Evolutionary conservation across 176 grass and related monocot species (phyloP), one percentile per base, ranked within the genome.

Genomic region (Lolium multiflorum): DNA sequence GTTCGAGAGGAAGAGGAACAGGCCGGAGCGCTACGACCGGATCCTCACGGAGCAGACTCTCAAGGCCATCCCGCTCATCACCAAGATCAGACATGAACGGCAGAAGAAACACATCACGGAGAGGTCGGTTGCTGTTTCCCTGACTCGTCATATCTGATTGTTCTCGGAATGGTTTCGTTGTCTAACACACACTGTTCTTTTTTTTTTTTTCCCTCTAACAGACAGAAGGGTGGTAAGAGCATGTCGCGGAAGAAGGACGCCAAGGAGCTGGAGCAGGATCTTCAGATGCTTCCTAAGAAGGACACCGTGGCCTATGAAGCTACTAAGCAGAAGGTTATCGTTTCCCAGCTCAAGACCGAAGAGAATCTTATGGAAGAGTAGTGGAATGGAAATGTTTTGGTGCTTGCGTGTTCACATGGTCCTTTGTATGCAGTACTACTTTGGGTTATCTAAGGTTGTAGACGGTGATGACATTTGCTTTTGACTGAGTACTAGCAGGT

Each of bases 1-100:
- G 87, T 91, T 98, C 77, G 97, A 98, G 89, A 92, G 97, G 89
- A 96, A 92, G 79, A 91, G 94, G 56, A 98, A 98, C 82, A 92
- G 94, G 87, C 97, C 92, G 20, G 92, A 97, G 22, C 92, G 90
- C 81, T 99, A 99, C 18, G 89, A 99, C 73, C 87, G 97, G 11
- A 97, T 87, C 84, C 63, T 92, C 41, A 91, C 90, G 0, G 89
- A 86, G 52, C 74, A 60, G 48, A 92, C 94, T 49, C 84, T 99
- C 20, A 94, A 76, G 74, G 74, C 74, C 14, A 76, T 76, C 49
- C 74, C 74, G 50, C 49, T 76, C 20, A 76, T 76, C 71, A 65
- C 82, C 4, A 97, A 99, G 91, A 87, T 89, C 24, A 96, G 90
- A 77, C 82, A 92, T 43, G 83, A 80, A 12, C 91, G 92, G 22